A percentile compares a stretch with the other conserved stretches of the same genome.
Conservation (phyloP, 73 alveolate species). For the Durusdinium trenchii region DNA sequence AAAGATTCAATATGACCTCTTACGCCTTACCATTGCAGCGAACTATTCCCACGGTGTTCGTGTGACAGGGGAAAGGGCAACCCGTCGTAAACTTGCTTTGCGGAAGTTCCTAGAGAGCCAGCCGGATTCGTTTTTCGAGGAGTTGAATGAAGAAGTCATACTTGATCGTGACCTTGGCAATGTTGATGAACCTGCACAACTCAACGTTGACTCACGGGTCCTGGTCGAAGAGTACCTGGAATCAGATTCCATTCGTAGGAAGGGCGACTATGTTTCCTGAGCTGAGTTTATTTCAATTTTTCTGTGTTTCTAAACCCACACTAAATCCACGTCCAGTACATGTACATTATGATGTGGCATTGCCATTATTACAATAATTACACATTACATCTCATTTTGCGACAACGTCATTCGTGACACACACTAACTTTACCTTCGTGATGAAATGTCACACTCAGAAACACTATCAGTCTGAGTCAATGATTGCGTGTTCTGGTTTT, state of each 20-base stretch:
- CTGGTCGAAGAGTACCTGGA: background rate
- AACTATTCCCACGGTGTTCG: conserved; percentile 12
- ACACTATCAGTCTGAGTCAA: too few species aligned
- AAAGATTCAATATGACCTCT: background rate
- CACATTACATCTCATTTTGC: too few species aligned
- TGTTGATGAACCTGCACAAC: background rate
- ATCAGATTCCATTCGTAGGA: background rate
- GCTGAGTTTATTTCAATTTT: too few species aligned
- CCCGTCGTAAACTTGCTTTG: background rate
- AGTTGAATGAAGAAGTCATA: background rate
- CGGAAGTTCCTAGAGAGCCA: background rate
- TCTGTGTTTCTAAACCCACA: too few species aligned
- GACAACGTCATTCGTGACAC: too few species aligned
- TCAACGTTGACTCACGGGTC: background rate
- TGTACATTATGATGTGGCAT: too few species aligned
- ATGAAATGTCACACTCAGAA: too few species aligned
- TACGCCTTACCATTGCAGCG: conserved; percentile 39
- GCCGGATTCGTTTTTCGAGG: background rate
- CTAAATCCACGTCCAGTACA: too few species aligned
- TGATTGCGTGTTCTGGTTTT: too few species aligned
- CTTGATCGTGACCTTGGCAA: background rate
- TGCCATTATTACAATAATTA: too few species aligned
- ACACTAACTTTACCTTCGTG: too few species aligned
- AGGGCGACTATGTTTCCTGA: background rate
- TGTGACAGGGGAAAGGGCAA: conserved; percentile 1